Conservation (phyloP, 108 stramenopile species). For the Hondaea fermentalgiana region DNA sequence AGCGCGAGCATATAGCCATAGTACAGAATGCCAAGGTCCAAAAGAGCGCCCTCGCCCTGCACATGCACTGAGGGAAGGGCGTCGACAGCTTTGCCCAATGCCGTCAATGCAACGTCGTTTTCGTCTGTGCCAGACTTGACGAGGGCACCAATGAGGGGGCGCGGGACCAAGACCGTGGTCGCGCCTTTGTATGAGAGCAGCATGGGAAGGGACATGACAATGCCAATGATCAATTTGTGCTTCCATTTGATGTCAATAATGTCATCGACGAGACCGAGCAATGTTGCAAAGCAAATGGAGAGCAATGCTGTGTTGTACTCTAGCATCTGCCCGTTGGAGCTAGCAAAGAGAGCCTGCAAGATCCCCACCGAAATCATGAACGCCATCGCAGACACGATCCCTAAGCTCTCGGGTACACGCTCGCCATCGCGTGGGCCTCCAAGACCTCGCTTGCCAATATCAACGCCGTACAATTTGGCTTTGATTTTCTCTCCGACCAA, state of each 20-base stretch:
- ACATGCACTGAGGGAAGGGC: slow-evolving; percentile 48
- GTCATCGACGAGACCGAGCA: slow-evolving; percentile 91
- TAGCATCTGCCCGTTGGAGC: background rate
- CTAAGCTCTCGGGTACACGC: background rate
- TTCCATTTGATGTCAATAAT: slow-evolving; percentile 95
- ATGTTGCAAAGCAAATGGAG: slow-evolving; percentile 88
- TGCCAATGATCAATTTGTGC: slow-evolving; percentile 84
- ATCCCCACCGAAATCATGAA: background rate
- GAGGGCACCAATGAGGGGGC: background rate
- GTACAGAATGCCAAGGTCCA: slow-evolving; percentile 76
- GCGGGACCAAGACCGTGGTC: slow-evolving; percentile 80
- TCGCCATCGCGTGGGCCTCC: slow-evolving; percentile 4
- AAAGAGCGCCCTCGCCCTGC: slow-evolving; percentile 58
- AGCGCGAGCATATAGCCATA: slow-evolving; percentile 88
- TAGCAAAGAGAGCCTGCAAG: background rate
- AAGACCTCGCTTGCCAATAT: slow-evolving; percentile 9
- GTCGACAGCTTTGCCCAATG: background rate
- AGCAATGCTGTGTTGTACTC: slow-evolving; percentile 66
- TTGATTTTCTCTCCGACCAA: background rate
- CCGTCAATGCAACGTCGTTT: background rate
- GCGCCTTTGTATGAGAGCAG: slow-evolving; percentile 83
- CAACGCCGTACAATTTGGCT: background rate
- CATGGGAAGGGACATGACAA: slow-evolving; percentile 85
- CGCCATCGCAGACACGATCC: background rate
- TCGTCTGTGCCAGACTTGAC: background rate